Conservation (phyloP, 108 stramenopile species). For the Nannochloropsis granulata region DNA sequence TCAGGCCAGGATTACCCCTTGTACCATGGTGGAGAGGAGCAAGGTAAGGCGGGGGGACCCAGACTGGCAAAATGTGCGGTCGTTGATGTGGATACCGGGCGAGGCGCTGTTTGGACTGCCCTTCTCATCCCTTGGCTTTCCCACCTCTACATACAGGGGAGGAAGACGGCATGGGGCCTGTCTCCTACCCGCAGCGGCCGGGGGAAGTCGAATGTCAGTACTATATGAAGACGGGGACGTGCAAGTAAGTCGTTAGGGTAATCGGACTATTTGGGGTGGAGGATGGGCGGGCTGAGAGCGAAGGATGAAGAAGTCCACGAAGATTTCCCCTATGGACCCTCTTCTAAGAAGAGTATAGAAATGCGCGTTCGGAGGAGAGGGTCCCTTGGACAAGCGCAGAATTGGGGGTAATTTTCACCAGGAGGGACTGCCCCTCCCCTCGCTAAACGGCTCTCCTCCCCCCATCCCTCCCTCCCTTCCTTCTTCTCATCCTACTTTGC, state of each 20-base stretch:
- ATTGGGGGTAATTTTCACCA: too few relatives aligned
- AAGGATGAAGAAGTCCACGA: too few relatives aligned
- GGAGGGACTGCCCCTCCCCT: too few relatives aligned
- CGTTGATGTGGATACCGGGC: too few relatives aligned
- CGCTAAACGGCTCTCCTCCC: background rate
- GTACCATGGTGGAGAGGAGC: background rate
- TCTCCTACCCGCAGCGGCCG: constrained; percentile 40
- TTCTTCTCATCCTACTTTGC: constrained; percentile 32
- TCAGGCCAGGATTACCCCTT: background rate
- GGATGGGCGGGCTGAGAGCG: background rate
- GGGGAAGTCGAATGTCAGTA: constrained; percentile 63
- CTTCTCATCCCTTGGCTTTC: too few relatives aligned
- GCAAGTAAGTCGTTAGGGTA: background rate
- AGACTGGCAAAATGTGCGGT: too few relatives aligned
- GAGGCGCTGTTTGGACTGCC: too few relatives aligned
- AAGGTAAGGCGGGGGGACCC: background rate
- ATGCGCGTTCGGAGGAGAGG: too few relatives aligned
- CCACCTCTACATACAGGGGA: background rate
- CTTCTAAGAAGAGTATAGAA: too few relatives aligned
- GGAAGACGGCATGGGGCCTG: background rate
- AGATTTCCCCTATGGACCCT: too few relatives aligned
- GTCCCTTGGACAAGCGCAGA: too few relatives aligned
- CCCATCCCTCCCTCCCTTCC: too few relatives aligned
- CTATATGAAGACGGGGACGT: constrained; percentile 38
- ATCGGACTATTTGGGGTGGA: background rate